Percentiles rank a stretch among this genome's conserved stretches.
Conservation (phyloP, 257 asterid genomes). For the Lycium ferocissimum region DNA sequence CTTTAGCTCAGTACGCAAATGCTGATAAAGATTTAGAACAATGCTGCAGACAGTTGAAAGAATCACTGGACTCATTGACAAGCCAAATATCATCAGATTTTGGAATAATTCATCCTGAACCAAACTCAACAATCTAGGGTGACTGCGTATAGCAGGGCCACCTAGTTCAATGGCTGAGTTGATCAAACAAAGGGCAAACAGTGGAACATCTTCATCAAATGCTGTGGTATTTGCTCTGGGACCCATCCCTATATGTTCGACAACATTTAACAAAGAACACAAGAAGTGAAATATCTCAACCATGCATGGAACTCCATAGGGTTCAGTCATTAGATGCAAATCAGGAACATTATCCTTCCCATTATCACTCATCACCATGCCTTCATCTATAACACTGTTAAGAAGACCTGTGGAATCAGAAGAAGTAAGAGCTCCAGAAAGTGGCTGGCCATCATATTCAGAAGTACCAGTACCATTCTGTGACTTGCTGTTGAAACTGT, state of each 20-base stretch:
- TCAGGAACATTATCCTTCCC: slow-evolving; percentile 62
- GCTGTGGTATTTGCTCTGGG: slow-evolving; percentile 78
- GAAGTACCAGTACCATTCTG: slow-evolving; percentile 71
- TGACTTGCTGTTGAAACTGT: slow-evolving; percentile 55
- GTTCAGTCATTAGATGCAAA: slow-evolving; percentile 77
- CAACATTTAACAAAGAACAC: slow-evolving; percentile 85
- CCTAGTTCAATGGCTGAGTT: slow-evolving; percentile 93
- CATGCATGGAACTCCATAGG: slow-evolving; percentile 95
- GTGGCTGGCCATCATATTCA: slow-evolving; percentile 62
- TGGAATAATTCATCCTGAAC: slow-evolving; percentile 91
- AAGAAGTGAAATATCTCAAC: slow-evolving; percentile 93
- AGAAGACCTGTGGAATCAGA: slow-evolving; percentile 55
- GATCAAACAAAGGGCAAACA: slow-evolving; percentile 86
- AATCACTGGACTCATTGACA: slow-evolving; percentile 85
- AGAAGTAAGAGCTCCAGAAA: slow-evolving; percentile 50
- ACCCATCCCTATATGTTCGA: slow-evolving; percentile 78
- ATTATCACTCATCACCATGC: slow-evolving; percentile 50
- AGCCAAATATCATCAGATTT: slow-evolving; percentile 89
- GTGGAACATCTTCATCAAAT: slow-evolving; percentile 94
- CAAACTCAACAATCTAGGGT: slow-evolving; percentile 86
- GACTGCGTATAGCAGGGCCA: slow-evolving; percentile 70
- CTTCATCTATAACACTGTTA: slow-evolving; percentile 60
- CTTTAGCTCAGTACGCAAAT: slow-evolving; percentile 80
- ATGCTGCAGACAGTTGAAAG: slow-evolving; percentile 94
- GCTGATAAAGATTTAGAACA: slow-evolving; percentile 85